Base-by-base conservation (phyloP, 2,329 filamentous ascomycete species). In the Diaporthe helianthi region DNA sequence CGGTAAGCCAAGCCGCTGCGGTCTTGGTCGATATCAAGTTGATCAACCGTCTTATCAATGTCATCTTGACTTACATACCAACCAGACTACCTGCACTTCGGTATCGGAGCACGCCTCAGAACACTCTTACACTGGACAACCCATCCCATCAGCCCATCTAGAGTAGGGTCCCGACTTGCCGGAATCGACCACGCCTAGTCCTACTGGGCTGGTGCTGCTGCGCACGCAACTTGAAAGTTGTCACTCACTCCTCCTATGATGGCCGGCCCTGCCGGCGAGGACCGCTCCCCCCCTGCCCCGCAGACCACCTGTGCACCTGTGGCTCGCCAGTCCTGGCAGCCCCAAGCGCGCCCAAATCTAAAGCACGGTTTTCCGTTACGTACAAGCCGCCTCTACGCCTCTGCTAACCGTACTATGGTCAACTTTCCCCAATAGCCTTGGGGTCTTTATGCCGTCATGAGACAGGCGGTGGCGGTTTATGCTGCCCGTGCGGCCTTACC, bases 331-430 rank as follows among this genome's bases (percentile, higher is more conserved):
- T 44, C 52, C 51, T 55, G 38, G 51, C 64, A 54, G 41, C 26
- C n/a, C 54, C 29, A 49, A 49, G 46, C 52, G 29, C 31, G 24
- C 38, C 15, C 31, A 61, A 53, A 36, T 58, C 55, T 46, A 29
- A 26, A 38, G 29, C 29, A 51, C 41, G 24, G 13, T 36, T 65
- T 71, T 65, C 66, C 68, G 49, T 71, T 71, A 71, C 69, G 69
- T 71, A 71, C 69, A 69, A 68, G 38, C 58, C 29, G 49, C 29
- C n/a, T 41, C 33, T 47, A 26, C 29, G 49, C 29, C n/a, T 41
- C 33, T 47, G 22, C 49, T 53, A 58, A 68, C 58, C 44, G 33
- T 67, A 19, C 60, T 24, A 65, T 46, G 33, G 51, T 36, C 51
- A 58, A 55, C 47, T 31, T 24, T 47, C 46, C 38, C 65, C 55